phyloP scores from a whole-genome alignment of 1,284 basidiomycete genomes.

The Sanghuangporus baumii region DNA sequence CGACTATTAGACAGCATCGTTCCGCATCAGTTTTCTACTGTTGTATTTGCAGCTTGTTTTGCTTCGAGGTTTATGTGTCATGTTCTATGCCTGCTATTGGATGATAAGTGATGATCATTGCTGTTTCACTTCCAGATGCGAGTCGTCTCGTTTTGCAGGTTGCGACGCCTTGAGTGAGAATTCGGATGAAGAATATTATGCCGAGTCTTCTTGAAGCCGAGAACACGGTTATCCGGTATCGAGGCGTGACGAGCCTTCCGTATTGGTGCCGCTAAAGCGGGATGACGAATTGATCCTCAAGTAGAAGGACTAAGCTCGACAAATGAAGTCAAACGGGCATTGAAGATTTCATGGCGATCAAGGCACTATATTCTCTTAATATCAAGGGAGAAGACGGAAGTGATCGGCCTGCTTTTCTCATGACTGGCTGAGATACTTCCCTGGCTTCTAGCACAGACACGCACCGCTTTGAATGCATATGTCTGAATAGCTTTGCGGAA shows the following conservation, averaged over 20 bases:
- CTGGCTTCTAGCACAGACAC: neutral
- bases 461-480: neutral
- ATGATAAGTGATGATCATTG: neutral
- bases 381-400: neutral
- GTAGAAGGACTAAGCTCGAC: neutral
- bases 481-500: neutral
- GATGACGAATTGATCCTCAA: neutral
- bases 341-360: neutral
- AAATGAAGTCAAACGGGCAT: neutral
- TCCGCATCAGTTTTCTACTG: neutral
- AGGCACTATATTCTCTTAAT: neutral
- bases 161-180: neutral
- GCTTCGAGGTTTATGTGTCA: conserved; percentile 1
- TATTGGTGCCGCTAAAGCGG: neutral
- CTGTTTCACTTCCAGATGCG: neutral
- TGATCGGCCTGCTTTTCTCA: neutral
- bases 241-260: neutral
- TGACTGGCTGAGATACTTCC: neutral
- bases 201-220: neutral
- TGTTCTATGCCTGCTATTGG: conserved; percentile 1
- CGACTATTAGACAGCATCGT: conserved; percentile 1
- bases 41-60: neutral
- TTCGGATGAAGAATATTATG: neutral
- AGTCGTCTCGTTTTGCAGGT: neutral
- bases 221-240: neutral